Evolutionary conservation across 164 flowering plant species (phyloP), one percentile per base, ranked within the genome.

Genomic region (Macadamia tetraphylla): DNA sequence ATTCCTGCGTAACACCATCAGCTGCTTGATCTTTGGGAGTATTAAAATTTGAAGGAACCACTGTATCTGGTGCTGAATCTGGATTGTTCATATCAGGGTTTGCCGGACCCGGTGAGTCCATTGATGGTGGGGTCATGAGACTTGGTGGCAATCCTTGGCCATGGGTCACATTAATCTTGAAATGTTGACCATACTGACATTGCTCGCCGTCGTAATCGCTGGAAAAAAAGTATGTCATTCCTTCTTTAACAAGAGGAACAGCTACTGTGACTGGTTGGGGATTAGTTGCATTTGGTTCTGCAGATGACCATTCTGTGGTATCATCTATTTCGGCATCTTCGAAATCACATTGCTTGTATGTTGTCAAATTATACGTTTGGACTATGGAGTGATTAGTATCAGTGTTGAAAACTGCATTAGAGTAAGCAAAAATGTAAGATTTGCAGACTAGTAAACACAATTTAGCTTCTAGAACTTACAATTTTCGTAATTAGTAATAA

Each of bases 131-230:
- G 10, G 46, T 58, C 49, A 74, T 76, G 11, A 88, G 68, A 63
- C 86, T 82, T 15, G 74, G 70, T 0, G 94, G 99, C 72, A 92
- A 66, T 14, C 99, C 97, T 65, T 79, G 74, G 0, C 99, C 99
- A 63, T 86, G 84, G 10, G 88, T 79, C 29, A 94, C 99, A 44
- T 88, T 85, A 29, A 94, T 83, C 40, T 78, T 75, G 74, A 94
- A 90, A 40, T 70, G 90, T 67, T 90, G 97, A 1, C 97, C 99
- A 31, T 82, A 72, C 64, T 68, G 55, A 77, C 99, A 94, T 67
- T 94, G 99, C 18, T 87, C 90, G 0, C 99, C 97, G 23, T 94
- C 99, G 59, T 90, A 94, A 40, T 89, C 84, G 9, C 91, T 78
- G 0, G 99, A 94, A 70, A 92, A 94, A 77, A 94, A 94, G 61